Conservation (phyloP, 768 basidiomycete genomes). For the Leccinum disarticulatum region DNA sequence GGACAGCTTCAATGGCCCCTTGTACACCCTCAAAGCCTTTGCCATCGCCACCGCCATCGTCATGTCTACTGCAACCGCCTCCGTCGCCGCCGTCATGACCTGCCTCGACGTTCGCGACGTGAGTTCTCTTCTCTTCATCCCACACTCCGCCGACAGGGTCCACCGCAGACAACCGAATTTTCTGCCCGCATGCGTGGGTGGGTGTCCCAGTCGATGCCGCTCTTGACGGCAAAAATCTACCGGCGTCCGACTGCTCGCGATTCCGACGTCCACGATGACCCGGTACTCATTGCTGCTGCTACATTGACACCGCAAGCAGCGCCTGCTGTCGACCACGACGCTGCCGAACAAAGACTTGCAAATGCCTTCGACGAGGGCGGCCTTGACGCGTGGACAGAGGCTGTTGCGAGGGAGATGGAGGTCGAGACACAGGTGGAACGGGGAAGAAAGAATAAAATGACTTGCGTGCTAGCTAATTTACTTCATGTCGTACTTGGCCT, state of each 20-base stretch:
- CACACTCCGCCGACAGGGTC: background rate
- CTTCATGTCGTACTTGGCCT: background rate
- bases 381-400: constrained; percentile 52
- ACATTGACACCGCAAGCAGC: background rate
- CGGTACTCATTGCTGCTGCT: background rate
- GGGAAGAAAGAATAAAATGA: constrained; percentile 16
- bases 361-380: constrained; percentile 62
- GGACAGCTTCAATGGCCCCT: constrained; percentile 47
- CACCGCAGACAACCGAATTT: constrained; percentile 55
- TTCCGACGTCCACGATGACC: constrained; percentile 1
- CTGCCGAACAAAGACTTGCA: constrained; percentile 51
- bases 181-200: constrained; percentile 53
- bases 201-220: constrained; percentile 47
- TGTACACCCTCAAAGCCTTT: constrained; percentile 64
- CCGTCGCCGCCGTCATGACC: constrained; percentile 50
- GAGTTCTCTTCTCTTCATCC: background rate
- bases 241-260: constrained; percentile 37
- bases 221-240: constrained; percentile 52
- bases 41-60: constrained; percentile 64
- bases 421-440: constrained; percentile 54
- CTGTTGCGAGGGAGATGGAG: constrained; percentile 56
- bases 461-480: background rate
- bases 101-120: constrained; percentile 58
- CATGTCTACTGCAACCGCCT: constrained; percentile 41
- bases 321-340: constrained; percentile 28